Evolutionary conservation across 306 rosid genomes (phyloP), one percentile per base, ranked within the genome.

Genomic region (Ziziphus jujuba): DNA sequence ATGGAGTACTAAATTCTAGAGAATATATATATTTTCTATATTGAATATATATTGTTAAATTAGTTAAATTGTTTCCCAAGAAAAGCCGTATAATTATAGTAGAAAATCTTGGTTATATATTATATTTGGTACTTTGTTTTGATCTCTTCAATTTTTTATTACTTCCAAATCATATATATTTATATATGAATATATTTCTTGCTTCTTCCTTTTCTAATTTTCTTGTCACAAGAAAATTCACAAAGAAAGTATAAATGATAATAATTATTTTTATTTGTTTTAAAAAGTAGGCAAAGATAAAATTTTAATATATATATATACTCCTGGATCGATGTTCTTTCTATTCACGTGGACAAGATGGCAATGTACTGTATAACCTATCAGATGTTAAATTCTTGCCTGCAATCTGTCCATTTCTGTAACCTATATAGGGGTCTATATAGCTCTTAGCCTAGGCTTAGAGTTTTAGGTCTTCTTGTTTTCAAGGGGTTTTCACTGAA

Each of bases 261-360:
- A 63, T 45, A 40, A 33, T 35, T 58, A 31, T 33, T 34, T 52
- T n/a, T n/a, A n/a, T n/a, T n/a, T n/a, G n/a, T n/a, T n/a, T n/a
- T n/a, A n/a, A n/a, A 23, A 31, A 52, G 20, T 45, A 35, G 49
- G 38, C 60, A 50, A 34, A 35, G 36, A 63, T 59, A 20, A 63
- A 8, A 12, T 54, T 58, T 60, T 56, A 52, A 50, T 16, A 50
- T 45, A 28, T 28, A 28, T 28, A 28, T 28, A 28, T 71, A 57
- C 38, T 12, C 69, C 44, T 28, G 66, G 73, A 75, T 28, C 33
- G 33, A 28, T 80, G 10, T 19, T n/a, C 36, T 68, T 78, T 78
- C 76, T 72, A 79, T 73, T 84, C 82, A 84, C 70, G 71, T 81
- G 82, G 84, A 69, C 65, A 67, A 72, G 75, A 80, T 71, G 65